Conservation (phyloP, 1,139 yeast species). For the Wickerhamomyces sp. region DNA sequence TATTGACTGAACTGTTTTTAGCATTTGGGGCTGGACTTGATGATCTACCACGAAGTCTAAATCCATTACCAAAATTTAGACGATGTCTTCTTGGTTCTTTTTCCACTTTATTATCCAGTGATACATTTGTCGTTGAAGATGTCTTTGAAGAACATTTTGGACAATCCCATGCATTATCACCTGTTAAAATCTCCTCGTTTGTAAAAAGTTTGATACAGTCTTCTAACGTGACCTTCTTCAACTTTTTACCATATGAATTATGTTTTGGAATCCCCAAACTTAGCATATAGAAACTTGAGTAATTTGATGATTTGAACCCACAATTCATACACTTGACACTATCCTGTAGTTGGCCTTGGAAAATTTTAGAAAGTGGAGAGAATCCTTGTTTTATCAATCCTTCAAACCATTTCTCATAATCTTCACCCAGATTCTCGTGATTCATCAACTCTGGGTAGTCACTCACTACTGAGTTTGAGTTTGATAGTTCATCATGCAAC, state of each 20-base stretch:
- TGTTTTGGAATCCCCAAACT: conserved; percentile 62
- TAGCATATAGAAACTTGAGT: conserved; percentile 57
- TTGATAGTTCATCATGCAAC: conserved; percentile 61
- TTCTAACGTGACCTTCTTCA: conserved; percentile 39
- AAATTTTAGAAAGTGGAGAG: conserved; percentile 59
- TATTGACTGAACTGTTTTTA: too few species aligned
- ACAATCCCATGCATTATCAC: conserved; percentile 78
- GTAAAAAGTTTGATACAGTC: conserved; percentile 66
- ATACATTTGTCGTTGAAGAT: not conserved
- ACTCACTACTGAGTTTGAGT: conserved; percentile 32
- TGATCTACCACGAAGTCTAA: conserved; percentile 21
- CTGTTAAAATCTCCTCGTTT: conserved; percentile 60
- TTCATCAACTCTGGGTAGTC: conserved; percentile 32
- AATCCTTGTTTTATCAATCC: conserved; percentile 46
- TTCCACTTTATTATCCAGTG: conserved; percentile 1
- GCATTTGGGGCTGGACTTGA: conserved; percentile 18
- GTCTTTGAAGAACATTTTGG: conserved; percentile 50
- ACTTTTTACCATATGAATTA: conserved; percentile 24
- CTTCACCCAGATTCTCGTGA: conserved; percentile 37
- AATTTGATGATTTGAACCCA: conserved; percentile 52
- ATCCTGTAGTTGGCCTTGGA: conserved; percentile 67
- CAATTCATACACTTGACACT: conserved; percentile 60
- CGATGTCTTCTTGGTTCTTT: conserved; percentile 18
- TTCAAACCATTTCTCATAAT: conserved; percentile 58
- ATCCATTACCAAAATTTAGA: conserved; percentile 14